Percentiles rank a stretch among this genome's conserved stretches.
Evolutionary conservation across 1,139 yeast species (phyloP).

Genomic region (Hansenula anomala): DNA sequence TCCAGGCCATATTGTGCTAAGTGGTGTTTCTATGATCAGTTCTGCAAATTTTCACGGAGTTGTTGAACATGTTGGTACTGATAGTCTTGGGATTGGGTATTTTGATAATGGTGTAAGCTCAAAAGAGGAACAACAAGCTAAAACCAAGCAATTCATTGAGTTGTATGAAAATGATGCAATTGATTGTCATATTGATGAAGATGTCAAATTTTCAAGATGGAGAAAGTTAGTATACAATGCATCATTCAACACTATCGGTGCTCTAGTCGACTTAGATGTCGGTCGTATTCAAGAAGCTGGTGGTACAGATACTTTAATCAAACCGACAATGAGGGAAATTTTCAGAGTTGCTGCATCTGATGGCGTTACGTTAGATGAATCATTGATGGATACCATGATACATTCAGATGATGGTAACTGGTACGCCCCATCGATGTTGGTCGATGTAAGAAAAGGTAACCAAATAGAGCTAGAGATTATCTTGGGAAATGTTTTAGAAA

Average conservation of each 20-base stretch:
- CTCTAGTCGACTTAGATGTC: constrained; percentile 51
- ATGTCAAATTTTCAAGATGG: constrained; percentile 61
- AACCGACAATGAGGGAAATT: constrained; percentile 67
- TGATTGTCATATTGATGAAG: constrained; percentile 37
- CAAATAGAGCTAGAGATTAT: constrained; percentile 69
- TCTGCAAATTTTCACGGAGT: constrained; percentile 53
- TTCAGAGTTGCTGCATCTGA: constrained; percentile 54
- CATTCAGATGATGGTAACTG: constrained; percentile 60
- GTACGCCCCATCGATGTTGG: constrained; percentile 70
- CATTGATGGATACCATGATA: constrained; percentile 40
- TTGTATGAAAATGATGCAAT: constrained; percentile 46
- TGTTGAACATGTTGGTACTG: constrained; percentile 48
- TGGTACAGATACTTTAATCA: constrained; percentile 43
- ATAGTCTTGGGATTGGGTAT: constrained; percentile 51
- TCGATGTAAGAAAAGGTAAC: constrained; percentile 65
- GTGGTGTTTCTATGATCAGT: constrained; percentile 69
- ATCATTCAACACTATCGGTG: constrained; percentile 57
- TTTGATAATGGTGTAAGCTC: constrained; percentile 31
- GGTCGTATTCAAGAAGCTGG: constrained; percentile 54
- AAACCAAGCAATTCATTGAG: constrained; percentile 39
- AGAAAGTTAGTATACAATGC: constrained; percentile 68
- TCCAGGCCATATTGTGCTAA: constrained; percentile 54
- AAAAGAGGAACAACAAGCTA: constrained; percentile 28
- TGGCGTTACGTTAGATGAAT: constrained; percentile 47
- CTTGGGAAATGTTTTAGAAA: constrained; percentile 63